Evolutionary conservation across 164 flowering plant genomes (phyloP).

Genomic region (Chimonanthus praecox): DNA sequence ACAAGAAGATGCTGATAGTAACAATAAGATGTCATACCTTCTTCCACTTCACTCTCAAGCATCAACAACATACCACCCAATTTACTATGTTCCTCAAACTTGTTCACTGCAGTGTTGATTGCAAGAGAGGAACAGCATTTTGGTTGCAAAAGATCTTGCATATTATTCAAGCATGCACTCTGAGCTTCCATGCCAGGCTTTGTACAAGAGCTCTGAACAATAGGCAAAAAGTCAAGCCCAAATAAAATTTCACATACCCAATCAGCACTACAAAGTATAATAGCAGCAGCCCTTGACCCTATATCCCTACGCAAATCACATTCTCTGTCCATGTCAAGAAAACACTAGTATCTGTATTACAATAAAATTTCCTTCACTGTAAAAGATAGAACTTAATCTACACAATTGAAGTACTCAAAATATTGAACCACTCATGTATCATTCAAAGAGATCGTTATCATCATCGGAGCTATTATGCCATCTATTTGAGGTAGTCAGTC

Average conservation of each 20-base stretch:
- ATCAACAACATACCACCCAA: slow-evolving; percentile 13
- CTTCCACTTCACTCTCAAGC: slow-evolving; percentile 1
- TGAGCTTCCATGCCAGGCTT: slow-evolving; percentile 63
- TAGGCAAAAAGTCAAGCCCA: slow-evolving; percentile 8
- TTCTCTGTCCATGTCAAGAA: too few relatives aligned
- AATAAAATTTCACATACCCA: background rate
- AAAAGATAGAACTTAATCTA: background rate
- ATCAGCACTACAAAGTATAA: background rate
- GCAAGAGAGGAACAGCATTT: slow-evolving; percentile 14
- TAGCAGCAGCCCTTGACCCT: background rate
- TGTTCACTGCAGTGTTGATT: slow-evolving; percentile 12
- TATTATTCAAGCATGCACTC: slow-evolving; percentile 30
- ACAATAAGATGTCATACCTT: slow-evolving; percentile 2
- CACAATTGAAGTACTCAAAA: background rate
- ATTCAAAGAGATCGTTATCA: too few relatives aligned
- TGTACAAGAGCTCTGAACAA: slow-evolving; percentile 85
- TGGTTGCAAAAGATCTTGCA: slow-evolving; percentile 27
- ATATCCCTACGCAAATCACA: too few relatives aligned
- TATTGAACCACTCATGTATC: too few relatives aligned
- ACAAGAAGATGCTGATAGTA: background rate
- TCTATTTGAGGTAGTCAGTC: too few relatives aligned
- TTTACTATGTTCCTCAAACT: slow-evolving; percentile 15
- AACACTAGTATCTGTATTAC: too few relatives aligned
- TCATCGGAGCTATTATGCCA: too few relatives aligned
- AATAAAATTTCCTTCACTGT: background rate